Conservation (phyloP, 305 asterid species). For the Ilex paraguariensis region DNA sequence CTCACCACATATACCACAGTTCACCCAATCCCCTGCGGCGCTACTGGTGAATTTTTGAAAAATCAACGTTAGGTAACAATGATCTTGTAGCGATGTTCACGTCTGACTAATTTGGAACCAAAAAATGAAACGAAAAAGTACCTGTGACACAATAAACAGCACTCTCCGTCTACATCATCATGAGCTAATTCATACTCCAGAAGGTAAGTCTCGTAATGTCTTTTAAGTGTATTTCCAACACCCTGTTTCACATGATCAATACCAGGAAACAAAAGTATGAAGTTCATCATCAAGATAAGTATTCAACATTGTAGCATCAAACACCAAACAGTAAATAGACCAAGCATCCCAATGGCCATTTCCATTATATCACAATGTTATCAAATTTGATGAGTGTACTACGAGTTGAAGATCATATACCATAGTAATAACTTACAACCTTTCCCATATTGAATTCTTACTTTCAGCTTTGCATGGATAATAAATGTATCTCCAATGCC, state of each 20-base stretch:
- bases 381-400: too few relatives aligned
- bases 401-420: too few relatives aligned
- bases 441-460: too few relatives aligned
- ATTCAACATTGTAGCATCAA: too few relatives aligned
- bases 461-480: too few relatives aligned
- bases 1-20: constrained; percentile 97
- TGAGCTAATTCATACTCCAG: constrained; percentile 98
- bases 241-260: constrained; percentile 48
- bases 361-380: too few relatives aligned
- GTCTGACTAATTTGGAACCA: neutral
- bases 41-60: constrained; percentile 58
- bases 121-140: neutral
- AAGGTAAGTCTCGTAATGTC: constrained; percentile 95
- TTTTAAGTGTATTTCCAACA: constrained; percentile 92
- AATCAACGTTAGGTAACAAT: constrained; percentile 23
- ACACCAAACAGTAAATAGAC: too few relatives aligned
- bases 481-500: too few relatives aligned
- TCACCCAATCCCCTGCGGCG: constrained; percentile 99
- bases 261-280: too few relatives aligned
- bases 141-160: constrained; percentile 98
- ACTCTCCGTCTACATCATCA: constrained; percentile 98
- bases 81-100: too few relatives aligned
- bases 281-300: neutral
- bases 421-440: too few relatives aligned
- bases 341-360: too few relatives aligned